These are phyloP conservation scores for Aspergillus proliferans DNA, from an alignment of 2,329 filamentous ascomycete genomes.

Conservation along the genomic window DNA sequence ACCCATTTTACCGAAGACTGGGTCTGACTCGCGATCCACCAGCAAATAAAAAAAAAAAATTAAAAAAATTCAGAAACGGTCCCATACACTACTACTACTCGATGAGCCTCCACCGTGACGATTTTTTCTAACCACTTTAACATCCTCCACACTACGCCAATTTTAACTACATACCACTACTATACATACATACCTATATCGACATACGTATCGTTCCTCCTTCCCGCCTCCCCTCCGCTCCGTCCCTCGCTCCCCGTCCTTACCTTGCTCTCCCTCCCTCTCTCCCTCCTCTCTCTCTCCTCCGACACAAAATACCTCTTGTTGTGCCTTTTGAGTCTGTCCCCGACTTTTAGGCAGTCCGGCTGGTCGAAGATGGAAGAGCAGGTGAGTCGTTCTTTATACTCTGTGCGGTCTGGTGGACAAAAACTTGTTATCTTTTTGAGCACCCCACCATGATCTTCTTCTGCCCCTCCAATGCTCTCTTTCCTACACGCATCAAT, in stretches of 20 bases:
- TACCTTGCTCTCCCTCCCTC: not conserved
- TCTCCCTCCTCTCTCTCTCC: conserved; percentile 8
- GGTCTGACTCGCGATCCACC: conserved; percentile 6
- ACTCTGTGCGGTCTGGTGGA: not conserved
- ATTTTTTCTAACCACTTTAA: conserved; percentile 11
- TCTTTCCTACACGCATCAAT: not conserved
- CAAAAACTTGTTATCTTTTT: not conserved
- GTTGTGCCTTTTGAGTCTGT: conserved; percentile 17
- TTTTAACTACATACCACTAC: conserved; percentile 5
- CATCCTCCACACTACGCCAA: conserved; percentile 6
- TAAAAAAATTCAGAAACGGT: conserved; percentile 4
- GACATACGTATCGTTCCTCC: too few relatives aligned
- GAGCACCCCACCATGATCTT: conserved; percentile 10
- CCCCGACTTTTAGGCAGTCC: conserved; percentile 25
- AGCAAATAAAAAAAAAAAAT: not conserved
- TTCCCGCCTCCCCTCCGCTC: too few relatives aligned
- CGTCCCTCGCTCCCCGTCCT: too few relatives aligned
- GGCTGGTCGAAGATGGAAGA: conserved; percentile 41
- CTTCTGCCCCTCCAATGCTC: conserved; percentile 15
- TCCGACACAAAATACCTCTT: conserved; percentile 5
- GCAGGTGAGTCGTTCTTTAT: conserved; percentile 28
- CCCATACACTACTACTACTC: conserved; percentile 8
- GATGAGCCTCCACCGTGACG: conserved; percentile 15
- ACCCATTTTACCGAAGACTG: conserved; percentile 10
- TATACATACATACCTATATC: not conserved